phyloP scores from a whole-genome alignment of 2,329 filamentous ascomycete genomes.

The Meredithiella fracta region DNA sequence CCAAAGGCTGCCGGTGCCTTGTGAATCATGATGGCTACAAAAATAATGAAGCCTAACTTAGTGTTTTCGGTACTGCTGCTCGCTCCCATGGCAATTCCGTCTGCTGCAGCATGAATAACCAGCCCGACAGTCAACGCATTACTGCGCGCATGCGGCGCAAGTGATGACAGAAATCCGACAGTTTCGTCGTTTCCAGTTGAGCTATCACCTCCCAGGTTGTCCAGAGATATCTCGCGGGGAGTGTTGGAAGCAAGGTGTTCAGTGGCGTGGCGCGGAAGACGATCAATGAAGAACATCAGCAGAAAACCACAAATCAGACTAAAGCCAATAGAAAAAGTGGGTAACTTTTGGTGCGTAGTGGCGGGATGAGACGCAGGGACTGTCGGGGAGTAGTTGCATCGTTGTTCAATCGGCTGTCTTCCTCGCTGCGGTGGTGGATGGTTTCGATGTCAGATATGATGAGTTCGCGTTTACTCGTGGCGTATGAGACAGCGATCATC shows the following conservation, averaged over 20 bases:
- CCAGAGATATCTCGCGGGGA: constrained; percentile 74
- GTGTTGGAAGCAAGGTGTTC: constrained; percentile 46
- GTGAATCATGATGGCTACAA: constrained; percentile 92
- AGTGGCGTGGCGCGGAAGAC: constrained; percentile 56
- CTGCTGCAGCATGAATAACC: constrained; percentile 89
- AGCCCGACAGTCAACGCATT: constrained; percentile 80
- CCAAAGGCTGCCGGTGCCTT: constrained; percentile 95
- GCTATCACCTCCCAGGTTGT: constrained; percentile 45
- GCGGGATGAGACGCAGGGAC: constrained; percentile 23
- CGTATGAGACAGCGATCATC: not conserved
- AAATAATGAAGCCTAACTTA: constrained; percentile 76
- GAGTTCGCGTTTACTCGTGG: constrained; percentile 9
- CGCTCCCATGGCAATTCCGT: constrained; percentile 89
- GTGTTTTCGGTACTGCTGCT: constrained; percentile 60
- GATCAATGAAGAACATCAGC: constrained; percentile 92
- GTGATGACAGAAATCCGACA: constrained; percentile 41
- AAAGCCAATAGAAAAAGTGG: constrained; percentile 67
- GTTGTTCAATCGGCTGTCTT: not conserved
- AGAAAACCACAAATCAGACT: constrained; percentile 79
- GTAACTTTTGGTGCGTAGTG: constrained; percentile 29
- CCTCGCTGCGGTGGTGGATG: constrained; percentile 14
- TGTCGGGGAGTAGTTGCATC: constrained; percentile 9
- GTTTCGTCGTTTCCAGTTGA: constrained; percentile 35
- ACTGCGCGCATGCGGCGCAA: constrained; percentile 42
- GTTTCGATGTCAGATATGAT: constrained; percentile 14